Conservation (phyloP, 2,329 filamentous ascomycete species). For the Chaetomium strumarium region DNA sequence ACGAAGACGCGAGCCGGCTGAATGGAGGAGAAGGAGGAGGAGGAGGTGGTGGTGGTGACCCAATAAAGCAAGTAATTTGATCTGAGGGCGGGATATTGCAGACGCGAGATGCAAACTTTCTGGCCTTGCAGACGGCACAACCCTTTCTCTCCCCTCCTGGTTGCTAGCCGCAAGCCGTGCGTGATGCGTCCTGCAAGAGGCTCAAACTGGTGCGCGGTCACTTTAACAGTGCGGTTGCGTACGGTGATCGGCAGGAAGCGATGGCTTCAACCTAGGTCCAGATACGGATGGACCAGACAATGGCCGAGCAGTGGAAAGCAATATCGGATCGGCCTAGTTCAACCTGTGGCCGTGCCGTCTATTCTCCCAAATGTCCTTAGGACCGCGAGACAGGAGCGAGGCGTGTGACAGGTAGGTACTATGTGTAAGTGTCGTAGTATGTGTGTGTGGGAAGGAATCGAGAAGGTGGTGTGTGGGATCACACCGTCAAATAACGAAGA, state of each 20-base stretch:
- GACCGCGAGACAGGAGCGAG: too few species aligned
- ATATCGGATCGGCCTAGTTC: too few species aligned
- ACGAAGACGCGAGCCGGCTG: slow-evolving; percentile 10
- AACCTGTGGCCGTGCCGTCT: too few species aligned
- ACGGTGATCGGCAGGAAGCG: slow-evolving; percentile 4
- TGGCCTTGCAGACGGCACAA: slow-evolving; percentile 3
- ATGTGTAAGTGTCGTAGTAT: neutral
- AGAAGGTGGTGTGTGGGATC: neutral
- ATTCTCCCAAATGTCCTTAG: too few species aligned
- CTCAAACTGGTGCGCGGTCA: slow-evolving; percentile 3
- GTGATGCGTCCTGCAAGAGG: slow-evolving; percentile 9
- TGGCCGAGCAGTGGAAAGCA: too few species aligned
- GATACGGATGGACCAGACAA: neutral
- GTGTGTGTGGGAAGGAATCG: neutral
- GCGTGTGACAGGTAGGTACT: too few species aligned
- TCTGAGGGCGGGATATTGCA: slow-evolving; percentile 17
- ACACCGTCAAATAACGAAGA: slow-evolving; percentile 5
- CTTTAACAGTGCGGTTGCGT: neutral
- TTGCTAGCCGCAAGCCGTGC: neutral
- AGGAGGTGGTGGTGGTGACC: neutral
- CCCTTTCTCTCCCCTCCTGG: neutral
- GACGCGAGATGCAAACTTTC: slow-evolving; percentile 17
- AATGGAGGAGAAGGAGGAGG: neutral
- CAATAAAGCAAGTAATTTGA: slow-evolving; percentile 17
- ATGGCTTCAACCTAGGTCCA: neutral